Percentiles rank a stretch among this genome's conserved stretches.
These are phyloP conservation scores for Cercospora janseana DNA, from an alignment of 2,329 filamentous ascomycete species.

Conservation along the genomic window DNA sequence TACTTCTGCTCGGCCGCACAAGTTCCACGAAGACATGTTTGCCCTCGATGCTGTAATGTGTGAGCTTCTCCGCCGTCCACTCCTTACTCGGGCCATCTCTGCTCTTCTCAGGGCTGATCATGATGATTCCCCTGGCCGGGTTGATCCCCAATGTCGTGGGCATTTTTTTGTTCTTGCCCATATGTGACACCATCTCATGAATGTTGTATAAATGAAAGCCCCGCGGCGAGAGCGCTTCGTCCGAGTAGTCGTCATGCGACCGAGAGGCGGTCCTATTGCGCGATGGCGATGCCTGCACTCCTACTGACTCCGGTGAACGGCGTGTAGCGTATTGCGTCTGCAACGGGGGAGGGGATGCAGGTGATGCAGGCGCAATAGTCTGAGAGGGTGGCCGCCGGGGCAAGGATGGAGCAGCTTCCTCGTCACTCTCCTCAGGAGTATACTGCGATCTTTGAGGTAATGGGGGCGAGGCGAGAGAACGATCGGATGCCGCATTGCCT, in stretches of 20 bases:
- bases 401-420: constrained; percentile 60
- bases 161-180: constrained; percentile 98
- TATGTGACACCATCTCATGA: constrained; percentile 94
- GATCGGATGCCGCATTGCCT: constrained; percentile 30
- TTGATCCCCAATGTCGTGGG: constrained; percentile 96
- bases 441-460: constrained; percentile 56
- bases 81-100: constrained; percentile 82
- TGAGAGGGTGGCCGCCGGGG: constrained; percentile 61
- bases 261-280: constrained; percentile 50
- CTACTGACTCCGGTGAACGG: constrained; percentile 38
- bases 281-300: constrained; percentile 56
- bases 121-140: constrained; percentile 78
- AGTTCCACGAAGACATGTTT: constrained; percentile 97
- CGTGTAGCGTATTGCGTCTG: constrained; percentile 39
- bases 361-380: constrained; percentile 16
- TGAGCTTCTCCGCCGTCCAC: constrained; percentile 92
- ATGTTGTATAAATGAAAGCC: constrained; percentile 95
- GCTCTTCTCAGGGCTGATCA: constrained; percentile 83
- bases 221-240: constrained; percentile 59
- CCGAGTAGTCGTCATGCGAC: constrained; percentile 44
- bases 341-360: constrained; percentile 51
- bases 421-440: constrained; percentile 67
- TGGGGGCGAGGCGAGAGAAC: constrained; percentile 50
- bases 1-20: constrained; percentile 84
- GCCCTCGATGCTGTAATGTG: constrained; percentile 95